Percentiles rank a stretch among this genome's conserved stretches.
Evolutionary conservation across 1,284 basidiomycete species (phyloP).

Genomic region (Ganoderma boninense): DNA sequence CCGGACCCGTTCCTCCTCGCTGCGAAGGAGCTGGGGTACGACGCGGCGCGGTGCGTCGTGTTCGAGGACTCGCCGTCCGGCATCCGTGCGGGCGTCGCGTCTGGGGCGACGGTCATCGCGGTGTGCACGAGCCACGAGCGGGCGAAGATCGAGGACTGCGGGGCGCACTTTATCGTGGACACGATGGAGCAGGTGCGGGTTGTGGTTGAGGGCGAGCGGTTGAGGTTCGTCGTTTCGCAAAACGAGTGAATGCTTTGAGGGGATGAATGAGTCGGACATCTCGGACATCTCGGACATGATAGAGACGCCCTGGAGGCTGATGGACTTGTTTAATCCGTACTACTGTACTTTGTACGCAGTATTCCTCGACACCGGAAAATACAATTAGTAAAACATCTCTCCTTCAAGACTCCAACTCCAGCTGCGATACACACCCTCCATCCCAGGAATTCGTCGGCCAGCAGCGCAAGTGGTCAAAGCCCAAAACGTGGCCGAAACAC

Average conservation of each 20-base stretch:
- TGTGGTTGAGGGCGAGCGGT: conserved; percentile 47
- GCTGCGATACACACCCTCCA: no score
- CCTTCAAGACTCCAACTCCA: no score
- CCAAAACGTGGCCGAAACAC: no score
- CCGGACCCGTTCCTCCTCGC: conserved; percentile 82
- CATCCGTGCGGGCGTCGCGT: conserved; percentile 44
- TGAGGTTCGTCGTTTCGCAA: conserved; percentile 45
- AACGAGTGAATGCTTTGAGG: background rate
- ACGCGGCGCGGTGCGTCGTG: conserved; percentile 66
- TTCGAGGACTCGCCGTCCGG: conserved; percentile 82
- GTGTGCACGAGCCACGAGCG: conserved; percentile 75
- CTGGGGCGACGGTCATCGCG: conserved; percentile 78
- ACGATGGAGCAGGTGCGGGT: conserved; percentile 64
- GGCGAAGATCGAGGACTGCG: conserved; percentile 49
- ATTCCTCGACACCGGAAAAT: no score
- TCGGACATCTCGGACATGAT: no score
- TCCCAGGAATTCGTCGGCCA: no score
- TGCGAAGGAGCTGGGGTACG: conserved; percentile 73
- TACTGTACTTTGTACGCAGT: no score
- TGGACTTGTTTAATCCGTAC: no score
- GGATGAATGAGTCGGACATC: no score
- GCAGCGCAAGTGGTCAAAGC: no score
- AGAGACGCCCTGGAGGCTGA: no score
- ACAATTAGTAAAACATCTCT: no score
- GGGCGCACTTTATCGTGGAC: conserved; percentile 59